Percentiles rank a stretch among this genome's conserved stretches.
phyloP scores from a whole-genome alignment of 257 asterid genomes.

The Primulina huaijiensis region DNA sequence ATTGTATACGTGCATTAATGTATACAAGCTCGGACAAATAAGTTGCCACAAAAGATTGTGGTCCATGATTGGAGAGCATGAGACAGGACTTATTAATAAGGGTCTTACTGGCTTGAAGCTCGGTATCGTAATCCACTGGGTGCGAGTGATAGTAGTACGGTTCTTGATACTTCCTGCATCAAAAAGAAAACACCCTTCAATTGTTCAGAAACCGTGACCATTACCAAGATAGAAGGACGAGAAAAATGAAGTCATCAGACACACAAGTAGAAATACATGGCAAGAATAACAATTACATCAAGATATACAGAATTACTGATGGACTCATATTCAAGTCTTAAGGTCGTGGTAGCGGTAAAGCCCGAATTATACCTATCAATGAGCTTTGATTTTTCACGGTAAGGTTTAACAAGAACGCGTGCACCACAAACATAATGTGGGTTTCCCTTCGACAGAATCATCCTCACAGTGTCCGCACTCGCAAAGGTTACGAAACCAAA shows the following conservation, averaged over 20 bases:
- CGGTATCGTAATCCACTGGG: conserved; percentile 35
- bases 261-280: neutral
- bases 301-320: neutral
- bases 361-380: conserved; percentile 47
- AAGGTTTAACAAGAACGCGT: conserved; percentile 93
- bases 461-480: conserved; percentile 62
- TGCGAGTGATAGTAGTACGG: conserved; percentile 43
- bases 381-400: conserved; percentile 69
- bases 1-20: no score
- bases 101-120: conserved; percentile 54
- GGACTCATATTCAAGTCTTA: neutral
- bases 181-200: conserved; percentile 14
- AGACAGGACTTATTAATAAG: neutral
- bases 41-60: neutral
- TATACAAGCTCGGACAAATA: neutral
- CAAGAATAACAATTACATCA: neutral
- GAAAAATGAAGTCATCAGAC: neutral
- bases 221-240: neutral
- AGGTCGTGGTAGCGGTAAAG: neutral
- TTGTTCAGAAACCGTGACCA: neutral
- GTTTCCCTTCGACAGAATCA: conserved; percentile 65
- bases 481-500: conserved; percentile 82
- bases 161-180: conserved; percentile 65
- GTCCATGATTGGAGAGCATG: neutral
- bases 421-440: conserved; percentile 88